Evolutionary conservation across 768 basidiomycete genomes (phyloP).

Genomic region (Lactifluus pinguis): DNA sequence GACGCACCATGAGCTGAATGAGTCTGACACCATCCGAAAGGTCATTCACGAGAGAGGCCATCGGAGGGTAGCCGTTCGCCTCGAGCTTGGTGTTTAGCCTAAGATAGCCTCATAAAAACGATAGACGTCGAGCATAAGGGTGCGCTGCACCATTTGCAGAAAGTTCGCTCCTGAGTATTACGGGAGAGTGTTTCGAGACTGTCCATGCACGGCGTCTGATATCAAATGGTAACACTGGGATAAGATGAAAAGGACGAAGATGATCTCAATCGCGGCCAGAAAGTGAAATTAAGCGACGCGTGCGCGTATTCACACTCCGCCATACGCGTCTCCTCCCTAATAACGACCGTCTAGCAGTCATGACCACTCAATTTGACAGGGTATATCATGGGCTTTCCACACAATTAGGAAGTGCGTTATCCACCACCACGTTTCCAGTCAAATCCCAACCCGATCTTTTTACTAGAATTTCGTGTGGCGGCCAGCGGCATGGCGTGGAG

Average conservation of each 20-base stretch:
- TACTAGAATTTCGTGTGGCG: constrained; percentile 78
- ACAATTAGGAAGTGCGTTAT: constrained; percentile 72
- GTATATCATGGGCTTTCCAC: constrained; percentile 68
- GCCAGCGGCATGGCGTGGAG: constrained; percentile 93
- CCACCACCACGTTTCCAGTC: background rate
- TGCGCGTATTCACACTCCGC: constrained; percentile 17
- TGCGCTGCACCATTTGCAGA: constrained; percentile 73
- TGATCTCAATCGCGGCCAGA: background rate
- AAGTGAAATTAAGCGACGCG: background rate
- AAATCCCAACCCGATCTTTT: background rate
- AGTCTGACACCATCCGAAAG: constrained; percentile 92
- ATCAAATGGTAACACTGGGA: background rate
- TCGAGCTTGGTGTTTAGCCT: constrained; percentile 98
- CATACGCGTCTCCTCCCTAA: constrained; percentile 12
- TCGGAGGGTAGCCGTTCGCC: constrained; percentile 70
- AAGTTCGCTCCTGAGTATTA: constrained; percentile 48
- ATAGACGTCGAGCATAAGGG: constrained; percentile 12
- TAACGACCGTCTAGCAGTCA: background rate
- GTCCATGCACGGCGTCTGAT: constrained; percentile 31
- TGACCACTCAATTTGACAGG: constrained; percentile 78
- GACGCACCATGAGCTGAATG: constrained; percentile 82
- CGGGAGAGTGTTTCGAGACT: constrained; percentile 54
- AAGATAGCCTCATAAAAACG: constrained; percentile 13
- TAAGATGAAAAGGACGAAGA: background rate
- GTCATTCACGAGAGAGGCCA: constrained; percentile 84